Evolutionary conservation across 371 early-diverging fungal species (phyloP).

Genomic region (Gilbertella persicaria): DNA sequence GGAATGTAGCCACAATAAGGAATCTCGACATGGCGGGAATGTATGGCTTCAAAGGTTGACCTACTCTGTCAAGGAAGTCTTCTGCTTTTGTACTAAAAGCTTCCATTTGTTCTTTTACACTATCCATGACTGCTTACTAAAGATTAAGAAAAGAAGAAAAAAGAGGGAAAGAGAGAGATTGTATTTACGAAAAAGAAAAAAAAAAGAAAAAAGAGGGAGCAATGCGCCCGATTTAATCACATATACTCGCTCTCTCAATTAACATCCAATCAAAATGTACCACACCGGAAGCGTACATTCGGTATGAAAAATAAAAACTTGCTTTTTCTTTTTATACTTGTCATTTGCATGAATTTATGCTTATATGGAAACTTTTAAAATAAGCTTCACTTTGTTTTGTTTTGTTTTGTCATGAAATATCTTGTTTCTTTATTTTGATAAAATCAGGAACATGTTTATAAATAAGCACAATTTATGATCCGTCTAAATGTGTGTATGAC

Average conservation of each 20-base stretch:
- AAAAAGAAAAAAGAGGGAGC: not conserved
- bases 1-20: constrained; percentile 92
- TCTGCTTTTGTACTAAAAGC: constrained; percentile 63
- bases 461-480: no score
- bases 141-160: constrained; percentile 1
- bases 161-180: constrained; percentile 1
- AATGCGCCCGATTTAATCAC: not conserved
- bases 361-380: no score
- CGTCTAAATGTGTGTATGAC: no score
- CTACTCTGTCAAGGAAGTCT: constrained; percentile 71
- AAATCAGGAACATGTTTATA: no score
- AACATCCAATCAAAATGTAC: constrained; percentile 21
- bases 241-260: constrained; percentile 13
- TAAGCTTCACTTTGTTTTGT: constrained; percentile 1
- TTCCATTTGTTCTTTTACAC: constrained; percentile 33
- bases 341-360: no score
- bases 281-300: constrained; percentile 15
- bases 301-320: not conserved
- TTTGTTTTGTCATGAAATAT: not conserved
- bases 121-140: constrained; percentile 16
- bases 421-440: no score
- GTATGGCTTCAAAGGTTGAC: constrained; percentile 88
- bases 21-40: constrained; percentile 89
- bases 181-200: not conserved
- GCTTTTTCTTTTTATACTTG: no score